A percentile compares a stretch with the other conserved stretches of the same genome.
Evolutionary conservation across 129 eudicot species (phyloP).

Genomic region (Flaveria brownii): DNA sequence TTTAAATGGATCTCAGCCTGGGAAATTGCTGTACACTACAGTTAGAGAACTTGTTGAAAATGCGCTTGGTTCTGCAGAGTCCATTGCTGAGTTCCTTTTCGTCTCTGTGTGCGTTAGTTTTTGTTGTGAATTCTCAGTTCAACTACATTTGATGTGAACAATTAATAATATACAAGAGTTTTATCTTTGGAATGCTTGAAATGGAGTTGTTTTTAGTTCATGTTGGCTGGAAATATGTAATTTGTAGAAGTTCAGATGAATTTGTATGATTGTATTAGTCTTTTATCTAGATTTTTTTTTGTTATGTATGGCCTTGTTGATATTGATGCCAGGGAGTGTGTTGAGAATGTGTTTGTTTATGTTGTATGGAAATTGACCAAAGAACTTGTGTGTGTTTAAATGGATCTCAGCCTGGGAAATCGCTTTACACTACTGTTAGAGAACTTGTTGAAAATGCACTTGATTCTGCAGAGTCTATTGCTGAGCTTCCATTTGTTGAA

Average conservation of each 20-base stretch:
- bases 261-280: too few relatives aligned
- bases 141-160: too few relatives aligned
- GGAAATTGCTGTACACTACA: slow-evolving; percentile 90
- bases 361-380: not conserved
- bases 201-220: too few relatives aligned
- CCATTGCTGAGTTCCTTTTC: slow-evolving; percentile 52
- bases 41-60: slow-evolving; percentile 98
- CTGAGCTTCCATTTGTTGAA: slow-evolving; percentile 89
- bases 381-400: slow-evolving; percentile 17
- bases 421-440: slow-evolving; percentile 90
- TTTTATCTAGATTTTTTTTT: too few relatives aligned
- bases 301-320: not conserved
- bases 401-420: slow-evolving; percentile 79
- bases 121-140: too few relatives aligned
- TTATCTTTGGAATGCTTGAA: too few relatives aligned
- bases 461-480: slow-evolving; percentile 95
- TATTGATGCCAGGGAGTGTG: not conserved
- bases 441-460: slow-evolving; percentile 98
- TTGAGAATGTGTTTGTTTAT: not conserved
- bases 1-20: slow-evolving; percentile 58
- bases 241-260: too few relatives aligned
- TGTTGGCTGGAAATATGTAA: too few relatives aligned
- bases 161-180: too few relatives aligned
- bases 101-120: too few relatives aligned
- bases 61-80: slow-evolving; percentile 96